Evolutionary conservation across 2,329 filamentous ascomycete genomes (phyloP).

Genomic region (Alternaria viburni): DNA sequence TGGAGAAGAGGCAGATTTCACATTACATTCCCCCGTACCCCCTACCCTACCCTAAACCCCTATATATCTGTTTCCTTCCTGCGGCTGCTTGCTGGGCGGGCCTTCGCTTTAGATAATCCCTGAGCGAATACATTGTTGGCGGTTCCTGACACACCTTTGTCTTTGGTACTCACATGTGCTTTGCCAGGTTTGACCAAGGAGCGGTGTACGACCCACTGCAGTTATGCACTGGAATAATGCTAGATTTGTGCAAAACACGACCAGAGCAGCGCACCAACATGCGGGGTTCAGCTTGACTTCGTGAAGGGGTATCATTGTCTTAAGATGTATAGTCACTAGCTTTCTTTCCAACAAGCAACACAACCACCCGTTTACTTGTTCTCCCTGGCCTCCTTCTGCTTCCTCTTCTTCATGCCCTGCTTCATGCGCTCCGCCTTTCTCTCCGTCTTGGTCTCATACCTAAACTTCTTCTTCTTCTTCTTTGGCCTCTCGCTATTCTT

Average conservation of each 20-base stretch:
- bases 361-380: conserved; percentile 4
- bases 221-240: neutral
- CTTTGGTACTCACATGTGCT: neutral
- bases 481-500: conserved; percentile 59
- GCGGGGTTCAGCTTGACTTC: neutral
- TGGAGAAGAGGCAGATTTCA: conserved; percentile 22
- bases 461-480: conserved; percentile 89
- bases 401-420: conserved; percentile 72
- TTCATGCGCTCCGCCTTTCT: conserved; percentile 68
- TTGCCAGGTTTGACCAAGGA: neutral
- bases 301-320: conserved; percentile 10
- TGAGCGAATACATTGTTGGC: conserved; percentile 40
- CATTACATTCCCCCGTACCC: conserved; percentile 19
- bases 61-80: conserved; percentile 37
- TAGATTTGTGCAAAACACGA: neutral
- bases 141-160: conserved; percentile 10
- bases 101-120: conserved; percentile 40
- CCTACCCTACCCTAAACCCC: conserved; percentile 26
- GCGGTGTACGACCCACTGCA: neutral
- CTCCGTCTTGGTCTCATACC: conserved; percentile 89
- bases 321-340: neutral
- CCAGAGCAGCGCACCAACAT: neutral
- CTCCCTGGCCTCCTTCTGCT: conserved; percentile 66
- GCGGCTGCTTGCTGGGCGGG: conserved; percentile 33
- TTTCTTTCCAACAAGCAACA: neutral